Evolutionary conservation across 2,329 filamentous ascomycete genomes (phyloP).

Genomic region (Aschersonia sp.): DNA sequence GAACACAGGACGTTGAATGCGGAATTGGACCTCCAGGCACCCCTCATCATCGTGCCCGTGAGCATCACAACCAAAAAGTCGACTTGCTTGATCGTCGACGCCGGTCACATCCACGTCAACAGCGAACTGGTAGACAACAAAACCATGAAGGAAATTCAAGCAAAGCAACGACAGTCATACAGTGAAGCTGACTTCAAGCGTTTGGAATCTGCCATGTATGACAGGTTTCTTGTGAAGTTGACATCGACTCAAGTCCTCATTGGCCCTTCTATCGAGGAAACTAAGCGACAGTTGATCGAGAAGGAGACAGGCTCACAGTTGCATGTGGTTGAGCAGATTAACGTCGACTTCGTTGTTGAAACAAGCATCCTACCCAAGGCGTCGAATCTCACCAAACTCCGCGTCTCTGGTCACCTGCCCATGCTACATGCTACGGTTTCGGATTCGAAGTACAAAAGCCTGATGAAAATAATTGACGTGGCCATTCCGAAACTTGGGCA

Average conservation of each 20-base stretch:
- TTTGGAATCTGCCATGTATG: constrained; percentile 90
- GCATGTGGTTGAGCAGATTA: constrained; percentile 92
- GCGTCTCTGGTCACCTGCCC: constrained; percentile 81
- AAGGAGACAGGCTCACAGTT: constrained; percentile 55
- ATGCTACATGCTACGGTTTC: constrained; percentile 85
- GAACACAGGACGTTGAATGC: constrained; percentile 98
- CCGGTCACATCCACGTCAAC: constrained; percentile 86
- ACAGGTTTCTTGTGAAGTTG: constrained; percentile 86
- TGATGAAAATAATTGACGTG: constrained; percentile 94
- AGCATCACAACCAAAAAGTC: constrained; percentile 71
- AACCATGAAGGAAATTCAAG: constrained; percentile 80
- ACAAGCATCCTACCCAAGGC: constrained; percentile 94
- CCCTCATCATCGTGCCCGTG: constrained; percentile 90
- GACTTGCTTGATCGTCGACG: constrained; percentile 86
- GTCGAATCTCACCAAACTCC: constrained; percentile 80
- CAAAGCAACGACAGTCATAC: constrained; percentile 77
- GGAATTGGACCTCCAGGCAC: constrained; percentile 86
- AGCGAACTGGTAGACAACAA: constrained; percentile 86
- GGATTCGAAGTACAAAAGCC: constrained; percentile 88
- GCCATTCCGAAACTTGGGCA: constrained; percentile 71
- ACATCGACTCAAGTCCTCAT: constrained; percentile 93
- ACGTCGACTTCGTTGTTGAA: constrained; percentile 92
- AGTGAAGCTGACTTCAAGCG: constrained; percentile 78
- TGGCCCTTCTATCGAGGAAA: constrained; percentile 80
- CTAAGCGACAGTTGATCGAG: constrained; percentile 63